Conservation (phyloP, 2,329 filamentous ascomycete genomes). For the Cordyceps tenuipes region DNA sequence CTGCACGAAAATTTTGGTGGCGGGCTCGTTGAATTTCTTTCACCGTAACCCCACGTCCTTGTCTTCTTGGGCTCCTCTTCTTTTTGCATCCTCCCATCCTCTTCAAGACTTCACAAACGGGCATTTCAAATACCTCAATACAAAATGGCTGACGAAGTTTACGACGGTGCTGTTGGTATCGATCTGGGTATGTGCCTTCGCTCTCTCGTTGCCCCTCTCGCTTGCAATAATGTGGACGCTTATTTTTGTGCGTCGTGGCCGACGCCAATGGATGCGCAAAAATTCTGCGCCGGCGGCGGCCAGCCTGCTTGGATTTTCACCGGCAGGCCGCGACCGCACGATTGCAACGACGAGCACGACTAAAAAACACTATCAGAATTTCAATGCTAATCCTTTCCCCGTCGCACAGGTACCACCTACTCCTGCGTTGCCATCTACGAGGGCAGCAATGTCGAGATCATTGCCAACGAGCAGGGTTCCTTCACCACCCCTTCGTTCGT, state of each 20-base stretch:
- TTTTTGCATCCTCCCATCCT: constrained; percentile 18
- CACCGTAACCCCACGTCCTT: constrained; percentile 28
- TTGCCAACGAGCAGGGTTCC: constrained; percentile 99
- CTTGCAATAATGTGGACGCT: constrained; percentile 1
- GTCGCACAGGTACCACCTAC: constrained; percentile 82
- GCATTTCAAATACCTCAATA: constrained; percentile 15
- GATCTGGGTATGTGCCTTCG: constrained; percentile 71
- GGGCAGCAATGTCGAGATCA: constrained; percentile 99
- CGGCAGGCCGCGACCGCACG: neutral
- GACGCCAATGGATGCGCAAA: constrained; percentile 2
- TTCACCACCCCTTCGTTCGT: constrained; percentile 99
- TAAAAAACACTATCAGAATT: neutral
- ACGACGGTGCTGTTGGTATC: constrained; percentile 99
- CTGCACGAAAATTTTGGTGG: constrained; percentile 25
- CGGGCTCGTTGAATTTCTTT: constrained; percentile 28
- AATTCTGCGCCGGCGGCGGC: constrained; percentile 1
- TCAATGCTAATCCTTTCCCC: constrained; percentile 4
- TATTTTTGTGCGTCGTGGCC: constrained; percentile 4
- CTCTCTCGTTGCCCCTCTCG: neutral
- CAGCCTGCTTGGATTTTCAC: neutral
- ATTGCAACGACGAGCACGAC: neutral
- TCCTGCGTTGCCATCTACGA: constrained; percentile 99
- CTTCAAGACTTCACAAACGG: constrained; percentile 21
- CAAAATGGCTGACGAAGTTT: constrained; percentile 94
- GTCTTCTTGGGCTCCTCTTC: constrained; percentile 18